These are phyloP conservation scores for Penicillium crystallinum DNA, from an alignment of 495 filamentous ascomycete genomes.

Conservation along the genomic window DNA sequence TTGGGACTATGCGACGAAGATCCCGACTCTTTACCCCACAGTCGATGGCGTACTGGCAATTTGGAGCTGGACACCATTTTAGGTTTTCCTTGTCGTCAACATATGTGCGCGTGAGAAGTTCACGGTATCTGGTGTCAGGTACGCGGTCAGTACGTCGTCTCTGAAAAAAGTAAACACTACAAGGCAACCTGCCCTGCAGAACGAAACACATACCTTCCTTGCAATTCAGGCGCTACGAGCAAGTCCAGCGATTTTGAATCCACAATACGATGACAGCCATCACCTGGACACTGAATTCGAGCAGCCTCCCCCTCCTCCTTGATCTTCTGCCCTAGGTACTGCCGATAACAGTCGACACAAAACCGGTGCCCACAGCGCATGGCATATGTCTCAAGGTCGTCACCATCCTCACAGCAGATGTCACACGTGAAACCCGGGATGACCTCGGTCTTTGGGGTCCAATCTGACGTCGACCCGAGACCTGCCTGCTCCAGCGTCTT, in stretches of 20 bases:
- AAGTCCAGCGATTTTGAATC: slow-evolving; percentile 83
- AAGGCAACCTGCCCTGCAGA: neutral
- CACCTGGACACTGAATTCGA: slow-evolving; percentile 86
- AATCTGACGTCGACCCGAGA: slow-evolving; percentile 59
- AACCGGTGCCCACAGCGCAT: slow-evolving; percentile 97
- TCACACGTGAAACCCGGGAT: slow-evolving; percentile 81
- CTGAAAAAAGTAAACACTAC: neutral
- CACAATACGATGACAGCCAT: slow-evolving; percentile 83
- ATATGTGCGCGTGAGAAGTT: slow-evolving; percentile 85
- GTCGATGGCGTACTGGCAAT: slow-evolving; percentile 88
- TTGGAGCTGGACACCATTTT: slow-evolving; percentile 95
- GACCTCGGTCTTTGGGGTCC: slow-evolving; percentile 59
- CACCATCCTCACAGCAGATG: slow-evolving; percentile 90
- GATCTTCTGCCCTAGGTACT: slow-evolving; percentile 89
- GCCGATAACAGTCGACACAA: slow-evolving; percentile 86
- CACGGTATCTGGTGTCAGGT: slow-evolving; percentile 58
- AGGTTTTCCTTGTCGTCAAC: slow-evolving; percentile 93
- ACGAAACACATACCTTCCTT: slow-evolving; percentile 47
- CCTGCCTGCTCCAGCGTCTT: slow-evolving; percentile 81
- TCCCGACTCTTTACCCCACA: slow-evolving; percentile 83
- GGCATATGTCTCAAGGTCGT: slow-evolving; percentile 78
- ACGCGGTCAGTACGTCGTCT: slow-evolving; percentile 9
- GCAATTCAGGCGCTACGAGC: slow-evolving; percentile 69
- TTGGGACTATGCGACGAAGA: slow-evolving; percentile 77
- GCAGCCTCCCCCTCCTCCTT: slow-evolving; percentile 91